phyloP scores from a whole-genome alignment of 2,329 filamentous ascomycete species.

The Pestalotiopsis sp. region DNA sequence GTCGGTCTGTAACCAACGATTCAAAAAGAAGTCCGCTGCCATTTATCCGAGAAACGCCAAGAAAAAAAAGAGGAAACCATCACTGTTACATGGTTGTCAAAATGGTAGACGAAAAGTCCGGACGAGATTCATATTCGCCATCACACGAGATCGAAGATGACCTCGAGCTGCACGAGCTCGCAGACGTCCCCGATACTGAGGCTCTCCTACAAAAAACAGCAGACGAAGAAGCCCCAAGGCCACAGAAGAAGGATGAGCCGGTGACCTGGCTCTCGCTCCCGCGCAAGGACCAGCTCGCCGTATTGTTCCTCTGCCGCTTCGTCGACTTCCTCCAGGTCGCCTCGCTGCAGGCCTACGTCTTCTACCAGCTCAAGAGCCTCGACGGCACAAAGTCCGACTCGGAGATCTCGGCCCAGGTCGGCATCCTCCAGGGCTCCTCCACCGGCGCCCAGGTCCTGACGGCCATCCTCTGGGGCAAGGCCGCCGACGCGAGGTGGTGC shows the following conservation, averaged over 20 bases:
- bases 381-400: constrained; percentile 50
- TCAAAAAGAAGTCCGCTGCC: neutral
- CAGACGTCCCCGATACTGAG: constrained; percentile 45
- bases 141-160: constrained; percentile 11
- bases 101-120: neutral
- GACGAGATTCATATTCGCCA: neutral
- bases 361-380: constrained; percentile 73
- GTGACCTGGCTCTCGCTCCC: constrained; percentile 72
- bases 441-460: constrained; percentile 74
- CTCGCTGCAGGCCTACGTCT: constrained; percentile 69
- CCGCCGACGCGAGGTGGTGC: constrained; percentile 57
- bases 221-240: constrained; percentile 21
- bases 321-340: constrained; percentile 75
- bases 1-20: neutral
- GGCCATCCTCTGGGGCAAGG: constrained; percentile 71
- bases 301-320: constrained; percentile 68
- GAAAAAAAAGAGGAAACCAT: neutral
- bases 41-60: neutral
- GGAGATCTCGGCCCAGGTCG: constrained; percentile 66
- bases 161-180: constrained; percentile 21
- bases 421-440: constrained; percentile 70
- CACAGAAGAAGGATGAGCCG: constrained; percentile 25
- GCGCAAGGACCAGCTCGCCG: constrained; percentile 67
- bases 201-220: constrained; percentile 46
- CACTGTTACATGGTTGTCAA: constrained; percentile 24